Evolutionary conservation across 1,284 basidiomycete species (phyloP), one percentile per base, ranked within the genome.

Genomic region (Pyrrhoderma noxium): DNA sequence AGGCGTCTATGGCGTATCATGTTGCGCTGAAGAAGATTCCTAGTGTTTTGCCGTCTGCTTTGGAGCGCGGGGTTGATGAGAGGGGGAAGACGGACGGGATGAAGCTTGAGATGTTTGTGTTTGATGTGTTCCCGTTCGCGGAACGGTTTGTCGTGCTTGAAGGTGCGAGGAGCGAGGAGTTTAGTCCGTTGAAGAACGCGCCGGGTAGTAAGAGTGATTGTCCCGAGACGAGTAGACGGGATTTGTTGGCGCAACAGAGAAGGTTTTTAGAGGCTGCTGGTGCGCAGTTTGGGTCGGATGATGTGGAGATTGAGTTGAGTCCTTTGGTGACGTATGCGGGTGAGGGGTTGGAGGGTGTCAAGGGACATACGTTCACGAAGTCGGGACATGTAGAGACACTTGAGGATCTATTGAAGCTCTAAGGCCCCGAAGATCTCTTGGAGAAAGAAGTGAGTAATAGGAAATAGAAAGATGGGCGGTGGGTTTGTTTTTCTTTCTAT

Each of bases 71-170:
- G 55, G 44, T 64, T 2, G 68, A 93, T 65, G 95, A 93, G 66
- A 94, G 95, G 3, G 69, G 69, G 52, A 82, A 83, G 63, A 90
- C 93, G n/a, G 99, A 99, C 67, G 96, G 96, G 53, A 96, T 99
- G 90, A 99, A 99, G 72, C 81, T 99, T 58, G 96, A 99, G 70
- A 76, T 97, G 69, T 99, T 99, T 70, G 89, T 99, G 47, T 99
- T 99, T 63, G 95, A 99, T 70, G 96, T 99, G 45, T 98, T 99
- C 76, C 95, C 96, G 4, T 93, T 84, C 71, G 90, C 91, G 42
- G 70, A 82, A 61, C 75, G 72, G 51, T 90, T 99, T 54, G 80
- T 86, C 37, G 90, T 98, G 27, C 72, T 98, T 65, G 94, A 98
- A 67, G 93, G 97, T 38, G 79, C 80, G 47, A 77, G 96, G 47